phyloP scores from a whole-genome alignment of 305 asterid genomes.

The Nicotiana rustica region DNA sequence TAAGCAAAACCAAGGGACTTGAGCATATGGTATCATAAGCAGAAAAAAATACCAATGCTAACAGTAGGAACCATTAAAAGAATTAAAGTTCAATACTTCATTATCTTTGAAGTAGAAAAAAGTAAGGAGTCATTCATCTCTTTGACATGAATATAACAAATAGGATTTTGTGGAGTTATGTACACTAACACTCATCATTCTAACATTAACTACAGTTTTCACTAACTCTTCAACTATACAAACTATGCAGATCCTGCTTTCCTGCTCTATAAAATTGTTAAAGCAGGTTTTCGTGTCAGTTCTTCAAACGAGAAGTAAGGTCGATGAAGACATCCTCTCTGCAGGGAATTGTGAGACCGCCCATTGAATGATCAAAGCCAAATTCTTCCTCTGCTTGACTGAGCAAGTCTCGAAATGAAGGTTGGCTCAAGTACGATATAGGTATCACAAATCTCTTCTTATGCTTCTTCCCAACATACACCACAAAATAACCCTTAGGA shows the following conservation, averaged over 20 bases:
- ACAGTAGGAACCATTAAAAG: neutral
- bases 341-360: slow-evolving; percentile 45
- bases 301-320: slow-evolving; percentile 37
- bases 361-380: slow-evolving; percentile 42
- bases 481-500: slow-evolving; percentile 18
- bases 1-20: too few species aligned
- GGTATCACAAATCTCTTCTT: slow-evolving; percentile 30
- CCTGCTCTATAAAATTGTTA: neutral
- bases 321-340: slow-evolving; percentile 26
- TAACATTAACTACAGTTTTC: neutral
- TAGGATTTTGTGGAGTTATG: neutral
- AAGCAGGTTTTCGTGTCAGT: neutral
- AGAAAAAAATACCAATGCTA: too few species aligned
- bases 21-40: too few species aligned
- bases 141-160: neutral
- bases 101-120: slow-evolving; percentile 23
- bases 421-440: slow-evolving; percentile 27
- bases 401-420: slow-evolving; percentile 46
- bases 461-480: slow-evolving; percentile 20
- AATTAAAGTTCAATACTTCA: neutral
- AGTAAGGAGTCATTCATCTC: neutral
- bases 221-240: neutral
- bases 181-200: neutral
- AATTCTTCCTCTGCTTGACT: slow-evolving; percentile 43
- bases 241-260: neutral